A percentile compares a stretch with the other conserved stretches of the same genome.
These are phyloP conservation scores for Silene uniflora DNA, from an alignment of 148 eudicot species.

Conservation along the genomic window DNA sequence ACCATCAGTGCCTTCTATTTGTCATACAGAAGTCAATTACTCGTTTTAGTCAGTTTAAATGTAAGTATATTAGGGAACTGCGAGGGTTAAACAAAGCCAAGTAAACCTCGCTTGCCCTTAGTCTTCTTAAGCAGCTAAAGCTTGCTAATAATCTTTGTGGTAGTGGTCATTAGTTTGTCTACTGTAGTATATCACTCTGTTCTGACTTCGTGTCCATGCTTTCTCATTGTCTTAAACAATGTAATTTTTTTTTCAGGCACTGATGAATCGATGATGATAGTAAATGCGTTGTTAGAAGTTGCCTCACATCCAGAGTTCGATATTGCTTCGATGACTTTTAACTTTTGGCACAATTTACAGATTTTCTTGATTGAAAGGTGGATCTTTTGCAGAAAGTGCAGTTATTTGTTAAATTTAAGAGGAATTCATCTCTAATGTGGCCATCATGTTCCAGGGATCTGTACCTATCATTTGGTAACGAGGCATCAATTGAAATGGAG, in stretches of 20 bases:
- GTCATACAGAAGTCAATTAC: neutral
- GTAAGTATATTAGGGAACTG: neutral
- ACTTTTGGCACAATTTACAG: conserved; percentile 98
- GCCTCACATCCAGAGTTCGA: conserved; percentile 95
- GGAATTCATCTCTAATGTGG: neutral
- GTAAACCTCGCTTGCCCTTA: neutral
- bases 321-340: conserved; percentile 98
- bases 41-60: neutral
- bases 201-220: neutral
- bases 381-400: conserved; percentile 3
- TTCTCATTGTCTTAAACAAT: neutral
- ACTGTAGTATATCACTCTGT: neutral
- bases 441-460: conserved; percentile 51
- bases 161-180: neutral
- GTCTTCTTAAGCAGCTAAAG: conserved; percentile 2
- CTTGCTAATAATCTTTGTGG: neutral
- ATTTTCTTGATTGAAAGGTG: conserved; percentile 79
- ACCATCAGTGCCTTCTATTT: neutral
- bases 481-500: conserved; percentile 72
- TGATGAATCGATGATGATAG: conserved; percentile 87
- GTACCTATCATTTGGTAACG: conserved; percentile 51
- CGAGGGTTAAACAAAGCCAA: neutral
- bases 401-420: conserved; percentile 4
- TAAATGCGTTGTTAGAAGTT: conserved; percentile 82
- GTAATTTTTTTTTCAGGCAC: conserved; percentile 50